Evolutionary conservation across 352 stramenopile species (phyloP).

Genomic region (Aphanomyces astaci): DNA sequence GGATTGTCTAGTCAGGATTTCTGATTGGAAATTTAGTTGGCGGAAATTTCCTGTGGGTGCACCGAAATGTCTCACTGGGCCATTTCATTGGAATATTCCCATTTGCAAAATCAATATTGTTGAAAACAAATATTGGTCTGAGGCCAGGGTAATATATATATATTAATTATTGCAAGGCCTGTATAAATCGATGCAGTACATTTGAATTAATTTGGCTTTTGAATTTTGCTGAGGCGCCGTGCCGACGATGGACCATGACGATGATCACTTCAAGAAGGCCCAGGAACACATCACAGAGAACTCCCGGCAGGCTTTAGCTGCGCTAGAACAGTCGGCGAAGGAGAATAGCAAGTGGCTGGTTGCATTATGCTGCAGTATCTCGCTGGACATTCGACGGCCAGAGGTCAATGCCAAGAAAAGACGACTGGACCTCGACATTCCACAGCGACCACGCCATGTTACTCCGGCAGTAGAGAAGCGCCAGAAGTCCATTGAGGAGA

Average conservation of each 20-base stretch:
- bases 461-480: background rate
- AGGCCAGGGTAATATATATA: too few species aligned
- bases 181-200: background rate
- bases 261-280: background rate
- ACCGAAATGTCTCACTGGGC: too few species aligned
- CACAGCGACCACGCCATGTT: background rate
- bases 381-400: background rate
- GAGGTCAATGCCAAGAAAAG: background rate
- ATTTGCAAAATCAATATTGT: too few species aligned
- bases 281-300: slow-evolving; percentile 1
- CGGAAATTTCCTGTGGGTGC: too few species aligned
- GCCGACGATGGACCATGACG: slow-evolving; percentile 6
- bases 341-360: background rate
- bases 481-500: background rate
- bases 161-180: background rate
- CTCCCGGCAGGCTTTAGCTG: background rate
- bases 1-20: too few species aligned
- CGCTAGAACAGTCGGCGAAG: background rate
- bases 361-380: background rate
- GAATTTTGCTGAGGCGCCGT: background rate
- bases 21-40: too few species aligned
- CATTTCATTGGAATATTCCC: too few species aligned
- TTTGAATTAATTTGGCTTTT: background rate
- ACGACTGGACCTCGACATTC: background rate
- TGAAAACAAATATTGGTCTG: too few species aligned